Evolutionary conservation across 2,329 filamentous ascomycete species (phyloP).

Genomic region (Cladosporium sp.): DNA sequence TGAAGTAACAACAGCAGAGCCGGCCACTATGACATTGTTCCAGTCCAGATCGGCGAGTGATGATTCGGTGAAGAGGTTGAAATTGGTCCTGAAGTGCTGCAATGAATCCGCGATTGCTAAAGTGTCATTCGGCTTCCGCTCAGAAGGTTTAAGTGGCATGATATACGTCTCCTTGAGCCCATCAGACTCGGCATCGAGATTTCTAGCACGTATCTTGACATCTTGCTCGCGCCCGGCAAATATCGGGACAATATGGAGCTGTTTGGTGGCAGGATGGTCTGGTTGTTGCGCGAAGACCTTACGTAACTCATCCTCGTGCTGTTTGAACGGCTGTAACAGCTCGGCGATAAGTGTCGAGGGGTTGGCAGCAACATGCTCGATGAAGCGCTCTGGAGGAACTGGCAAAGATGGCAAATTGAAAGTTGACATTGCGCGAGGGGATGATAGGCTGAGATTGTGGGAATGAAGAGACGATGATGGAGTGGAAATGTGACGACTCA

Average conservation of each 20-base stretch:
- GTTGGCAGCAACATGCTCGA: conserved; percentile 53
- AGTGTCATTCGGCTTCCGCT: conserved; percentile 59
- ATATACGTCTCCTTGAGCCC: conserved; percentile 63
- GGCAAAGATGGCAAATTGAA: conserved; percentile 34
- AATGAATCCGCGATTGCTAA: conserved; percentile 65
- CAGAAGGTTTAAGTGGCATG: conserved; percentile 60
- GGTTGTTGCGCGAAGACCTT: conserved; percentile 67
- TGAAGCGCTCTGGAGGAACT: conserved; percentile 39
- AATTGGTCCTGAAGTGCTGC: conserved; percentile 72
- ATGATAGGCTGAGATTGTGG: background rate
- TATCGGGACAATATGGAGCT: conserved; percentile 63
- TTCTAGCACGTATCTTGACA: conserved; percentile 60
- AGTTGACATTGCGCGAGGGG: background rate
- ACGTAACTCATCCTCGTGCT: conserved; percentile 64
- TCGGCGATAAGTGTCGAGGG: conserved; percentile 52
- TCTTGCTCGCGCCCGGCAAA: conserved; percentile 53
- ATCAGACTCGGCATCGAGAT: conserved; percentile 54
- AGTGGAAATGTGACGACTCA: background rate
- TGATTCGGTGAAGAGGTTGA: conserved; percentile 76
- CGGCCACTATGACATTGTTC: conserved; percentile 76
- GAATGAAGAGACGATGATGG: background rate
- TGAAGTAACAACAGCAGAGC: conserved; percentile 75
- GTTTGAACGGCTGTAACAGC: conserved; percentile 62
- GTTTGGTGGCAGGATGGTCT: conserved; percentile 53
- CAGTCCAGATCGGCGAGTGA: conserved; percentile 73